Evolutionary conservation across 169 alveolate species (phyloP), one percentile per base, ranked within the genome.

Genomic region (Cryptosporidium ryanae): DNA sequence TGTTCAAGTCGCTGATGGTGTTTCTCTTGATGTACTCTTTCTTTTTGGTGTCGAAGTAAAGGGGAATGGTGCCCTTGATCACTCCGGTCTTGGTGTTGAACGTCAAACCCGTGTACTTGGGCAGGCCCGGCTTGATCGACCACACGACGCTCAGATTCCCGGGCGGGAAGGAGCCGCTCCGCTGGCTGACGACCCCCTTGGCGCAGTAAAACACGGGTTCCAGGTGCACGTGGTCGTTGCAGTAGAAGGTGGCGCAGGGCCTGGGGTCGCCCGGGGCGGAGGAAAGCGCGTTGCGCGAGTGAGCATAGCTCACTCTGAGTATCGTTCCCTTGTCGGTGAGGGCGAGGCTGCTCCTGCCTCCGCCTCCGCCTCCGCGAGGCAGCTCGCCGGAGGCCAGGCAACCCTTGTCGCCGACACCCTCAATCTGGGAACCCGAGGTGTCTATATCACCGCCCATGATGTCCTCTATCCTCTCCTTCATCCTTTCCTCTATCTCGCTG

Each of bases 401-500:
- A 82, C 1, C 8, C 8, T 10, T 10, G 46, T 38, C 8, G 1
- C 8, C 8, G 8, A 65, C 64, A 27, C 59, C 82, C 31, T 90
- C 91, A 13, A 83, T 83, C 50, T 90, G 93, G 0, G 82, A 82
- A 27, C 65, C 71, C 10, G 93, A 84, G 25, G 76, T 57, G 32
- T 84, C 89, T 1, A 90, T 82, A 70, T 71, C 83, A 65, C 90
- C 91, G 3, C 91, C 93, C 93, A 90, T 83, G 52, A 90, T 90
- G 21, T 82, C 89, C 64, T 84, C 92, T n/a, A 90, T 90, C n/a
- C 83, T 82, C 50, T 54, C 57, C 31, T 89, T 84, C 93, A 90
- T 90, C 25, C 82, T 43, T 55, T 70, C 93, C 25, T 84, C 82
- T 4, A 90, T 82, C 29, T 89, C 84, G 29, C 82, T 89, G 32